Base-by-base conservation (phyloP, 2,329 filamentous ascomycete species). In the Apiospora aurea region DNA sequence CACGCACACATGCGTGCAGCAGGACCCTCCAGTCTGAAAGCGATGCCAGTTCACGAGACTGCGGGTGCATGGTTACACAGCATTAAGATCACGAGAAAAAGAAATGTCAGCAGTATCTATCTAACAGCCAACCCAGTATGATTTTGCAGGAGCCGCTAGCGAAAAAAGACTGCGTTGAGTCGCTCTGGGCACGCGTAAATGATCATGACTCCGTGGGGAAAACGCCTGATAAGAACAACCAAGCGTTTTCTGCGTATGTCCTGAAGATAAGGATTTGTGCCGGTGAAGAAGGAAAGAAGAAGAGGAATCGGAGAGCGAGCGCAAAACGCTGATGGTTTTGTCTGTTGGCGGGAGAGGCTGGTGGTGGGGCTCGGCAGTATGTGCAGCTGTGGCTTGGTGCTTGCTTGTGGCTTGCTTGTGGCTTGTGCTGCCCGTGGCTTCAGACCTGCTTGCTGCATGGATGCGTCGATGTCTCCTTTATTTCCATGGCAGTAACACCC, bases 221-320 rank as follows among this genome's bases (percentile, higher is more conserved):
- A 81, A 34, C 26, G 13, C 26, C 18, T 34, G 53, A 21, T 57
- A 57, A 57, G 53, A 57, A 57, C 53, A 57, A 57, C 53, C 53
- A 57, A 29, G 26, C 18, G 53, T 34, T 26, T 57, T 57, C 34
- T 57, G 16, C 53, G 53, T 57, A 24, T 64, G 51, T 53, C 89
- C 91, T 94, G 93, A 94, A 89, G 94, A 97, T 97, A 97, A 97
- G 94, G 94, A 91, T 90, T 87, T 85, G 89, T 92, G 93, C 91
- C 92, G 85, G 18, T 88, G 81, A 80, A 83, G 78, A 83, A 79
- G 76, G 81, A 77, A 71, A 76, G 72, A 73, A 70, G 71, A 57
- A 43, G 24, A 51, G 26, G 26, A 29, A 16, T 6, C 68, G 13
- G 67, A 44, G 14, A 16, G 14, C 67, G 71, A 80, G 81, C 77